phyloP scores from a whole-genome alignment of 768 basidiomycete genomes.

The Rubroboletus pulcherrimus region DNA sequence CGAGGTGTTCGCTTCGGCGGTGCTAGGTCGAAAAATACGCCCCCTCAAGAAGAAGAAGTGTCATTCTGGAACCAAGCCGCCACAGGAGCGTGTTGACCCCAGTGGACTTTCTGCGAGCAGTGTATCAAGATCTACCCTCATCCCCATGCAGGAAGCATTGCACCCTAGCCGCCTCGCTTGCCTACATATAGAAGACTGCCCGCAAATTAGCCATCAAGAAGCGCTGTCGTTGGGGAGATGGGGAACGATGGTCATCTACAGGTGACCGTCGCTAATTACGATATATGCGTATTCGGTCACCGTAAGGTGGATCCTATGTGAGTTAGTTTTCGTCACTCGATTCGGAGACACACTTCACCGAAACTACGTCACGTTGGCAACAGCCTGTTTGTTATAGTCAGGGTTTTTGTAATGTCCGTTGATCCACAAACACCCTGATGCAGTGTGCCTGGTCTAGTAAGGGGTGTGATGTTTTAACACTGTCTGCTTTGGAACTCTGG shows the following conservation, averaged over 20 bases:
- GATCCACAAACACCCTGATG: constrained; percentile 15
- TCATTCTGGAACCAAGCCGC: constrained; percentile 4
- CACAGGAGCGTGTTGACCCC: constrained; percentile 12
- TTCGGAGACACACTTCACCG: constrained; percentile 6
- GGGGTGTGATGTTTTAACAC: not conserved
- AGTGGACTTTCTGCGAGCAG: constrained; percentile 10
- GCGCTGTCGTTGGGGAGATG: constrained; percentile 37
- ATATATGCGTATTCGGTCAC: constrained; percentile 7
- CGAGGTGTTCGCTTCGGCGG: constrained; percentile 24
- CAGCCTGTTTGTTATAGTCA: constrained; percentile 13
- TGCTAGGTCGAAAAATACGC: constrained; percentile 29
- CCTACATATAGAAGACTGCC: constrained; percentile 42
- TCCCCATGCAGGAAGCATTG: constrained; percentile 37
- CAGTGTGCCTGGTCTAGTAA: constrained; percentile 14
- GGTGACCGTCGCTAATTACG: constrained; percentile 3
- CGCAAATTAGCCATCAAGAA: constrained; percentile 36
- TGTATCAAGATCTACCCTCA: constrained; percentile 32
- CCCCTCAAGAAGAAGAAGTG: constrained; percentile 35
- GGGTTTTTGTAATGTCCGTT: constrained; percentile 26
- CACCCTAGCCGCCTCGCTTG: constrained; percentile 36
- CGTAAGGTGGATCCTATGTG: constrained; percentile 16
- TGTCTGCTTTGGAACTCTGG: not conserved
- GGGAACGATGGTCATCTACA: constrained; percentile 30
- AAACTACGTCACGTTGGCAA: constrained; percentile 16
- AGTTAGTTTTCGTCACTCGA: constrained; percentile 15